Base-by-base conservation (phyloP, 768 basidiomycete species). In the Holtermanniella nyarrowii region DNA sequence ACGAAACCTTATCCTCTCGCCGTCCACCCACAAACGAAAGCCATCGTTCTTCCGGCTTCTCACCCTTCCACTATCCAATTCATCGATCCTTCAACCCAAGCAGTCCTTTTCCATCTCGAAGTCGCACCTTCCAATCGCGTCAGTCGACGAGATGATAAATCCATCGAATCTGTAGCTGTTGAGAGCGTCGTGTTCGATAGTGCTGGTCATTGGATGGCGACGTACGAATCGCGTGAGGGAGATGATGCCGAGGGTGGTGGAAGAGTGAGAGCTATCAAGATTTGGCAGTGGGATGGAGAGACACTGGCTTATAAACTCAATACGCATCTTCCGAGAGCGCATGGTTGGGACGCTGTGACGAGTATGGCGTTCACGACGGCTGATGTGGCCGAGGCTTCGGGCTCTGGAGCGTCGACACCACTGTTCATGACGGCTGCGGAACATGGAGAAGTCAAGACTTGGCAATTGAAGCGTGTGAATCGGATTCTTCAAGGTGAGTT, bases 41-140 rank as follows among this genome's bases (percentile, higher is more conserved):
- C 86, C 4, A 75, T 97, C 54, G 77, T 96, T 58, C 77, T 97
- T 14, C 88, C 89, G 0, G 89, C 93, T 2, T 91, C 90, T 0
- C 91, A 99, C 65, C 86, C 89, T 0, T 90, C 91, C 2, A 87
- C 89, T n/a, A 76, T 99, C 39, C 93, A 97, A 74, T 81, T 85
- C 22, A 91, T 86, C 73, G 84, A 87, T 16, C 85, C 85, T 1
- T 70, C 77, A 5, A 77, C 80, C 2, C 83, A 83, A 24, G 78
- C 79, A 40, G 76, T 89, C 0, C 64, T 88, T 2, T 82, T 82
- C 43, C 93, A 99, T 70, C 77, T 97, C 18, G 95, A 97, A 71
- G 80, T 99, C 5, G 82, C 87, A 1, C 88, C 93, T 20, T 89
- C 89, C 23, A 97, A 97, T 74, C 81, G 88, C 53, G 80, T 96